phyloP scores from a whole-genome alignment of 805 yeast species.

The Candida ipomoeae region DNA sequence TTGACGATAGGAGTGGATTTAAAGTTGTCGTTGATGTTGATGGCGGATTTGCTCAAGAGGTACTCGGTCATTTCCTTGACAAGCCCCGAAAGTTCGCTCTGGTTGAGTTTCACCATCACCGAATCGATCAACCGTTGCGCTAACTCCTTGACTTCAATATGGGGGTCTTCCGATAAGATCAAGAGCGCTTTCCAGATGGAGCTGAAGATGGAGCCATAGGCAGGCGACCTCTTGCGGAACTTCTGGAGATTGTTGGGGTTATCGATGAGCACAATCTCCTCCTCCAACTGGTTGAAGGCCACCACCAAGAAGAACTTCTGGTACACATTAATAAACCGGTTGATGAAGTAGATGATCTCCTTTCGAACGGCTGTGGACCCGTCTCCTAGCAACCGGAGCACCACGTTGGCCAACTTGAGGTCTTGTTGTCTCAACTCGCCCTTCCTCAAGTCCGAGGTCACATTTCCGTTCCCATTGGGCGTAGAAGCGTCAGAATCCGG shows the following conservation, averaged over 20 bases:
- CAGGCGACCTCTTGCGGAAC: slow-evolving; percentile 64
- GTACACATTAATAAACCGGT: slow-evolving; percentile 68
- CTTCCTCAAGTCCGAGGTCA: slow-evolving; percentile 29
- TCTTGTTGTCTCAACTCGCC: slow-evolving; percentile 64
- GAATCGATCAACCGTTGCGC: slow-evolving; percentile 76
- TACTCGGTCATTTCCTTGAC: slow-evolving; percentile 65
- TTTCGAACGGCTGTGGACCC: slow-evolving; percentile 87
- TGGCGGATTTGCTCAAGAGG: slow-evolving; percentile 47
- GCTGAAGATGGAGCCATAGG: slow-evolving; percentile 81
- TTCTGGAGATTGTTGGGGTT: slow-evolving; percentile 59
- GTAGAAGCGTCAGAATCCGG: slow-evolving; percentile 8
- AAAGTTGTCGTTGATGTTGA: slow-evolving; percentile 36
- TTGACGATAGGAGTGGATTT: slow-evolving; percentile 38
- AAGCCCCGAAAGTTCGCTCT: slow-evolving; percentile 60
- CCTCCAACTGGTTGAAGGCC: slow-evolving; percentile 80
- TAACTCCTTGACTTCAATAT: slow-evolving; percentile 65
- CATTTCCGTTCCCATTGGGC: slow-evolving; percentile 10
- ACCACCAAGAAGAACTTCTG: slow-evolving; percentile 74
- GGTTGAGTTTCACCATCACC: slow-evolving; percentile 58
- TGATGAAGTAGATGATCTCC: slow-evolving; percentile 74
- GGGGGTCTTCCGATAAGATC: slow-evolving; percentile 83
- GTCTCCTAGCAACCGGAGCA: slow-evolving; percentile 69
- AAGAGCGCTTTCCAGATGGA: slow-evolving; percentile 85
- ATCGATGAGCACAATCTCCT: slow-evolving; percentile 66
- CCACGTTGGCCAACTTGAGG: slow-evolving; percentile 61